Conservation (phyloP, 176 grass and related monocot genomes). For the Dactylis glomerata region DNA sequence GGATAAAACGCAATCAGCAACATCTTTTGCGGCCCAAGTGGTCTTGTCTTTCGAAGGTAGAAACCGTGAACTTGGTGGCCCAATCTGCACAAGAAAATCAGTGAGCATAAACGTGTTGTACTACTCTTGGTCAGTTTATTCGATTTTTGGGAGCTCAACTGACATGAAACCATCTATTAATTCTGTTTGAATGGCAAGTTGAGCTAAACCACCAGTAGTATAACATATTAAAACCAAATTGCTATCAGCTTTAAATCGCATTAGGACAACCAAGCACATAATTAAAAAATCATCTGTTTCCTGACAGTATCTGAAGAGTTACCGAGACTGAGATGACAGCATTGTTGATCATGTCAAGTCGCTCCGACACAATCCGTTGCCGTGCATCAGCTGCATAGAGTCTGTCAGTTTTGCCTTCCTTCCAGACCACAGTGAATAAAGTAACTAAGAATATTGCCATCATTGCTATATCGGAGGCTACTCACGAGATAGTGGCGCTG, state of each 20-base stretch:
- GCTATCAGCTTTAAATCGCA: neutral
- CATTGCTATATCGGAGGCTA: slow-evolving; percentile 27
- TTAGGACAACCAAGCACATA: neutral
- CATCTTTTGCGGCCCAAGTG: slow-evolving; percentile 81
- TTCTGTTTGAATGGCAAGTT: neutral
- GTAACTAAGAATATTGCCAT: neutral
- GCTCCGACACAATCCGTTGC: slow-evolving; percentile 92
- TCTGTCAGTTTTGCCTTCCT: slow-evolving; percentile 25
- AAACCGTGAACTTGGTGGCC: slow-evolving; percentile 72
- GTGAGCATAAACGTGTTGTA: neutral
- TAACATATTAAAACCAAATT: slow-evolving; percentile 4
- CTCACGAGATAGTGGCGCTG: slow-evolving; percentile 90
- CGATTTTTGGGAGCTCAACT: neutral
- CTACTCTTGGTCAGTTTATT: neutral
- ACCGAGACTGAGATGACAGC: slow-evolving; percentile 94
- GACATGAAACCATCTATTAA: neutral
- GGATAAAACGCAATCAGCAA: slow-evolving; percentile 91
- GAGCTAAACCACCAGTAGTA: neutral
- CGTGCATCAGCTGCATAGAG: slow-evolving; percentile 86
- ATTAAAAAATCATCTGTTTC: slow-evolving; percentile 1
- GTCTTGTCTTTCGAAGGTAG: slow-evolving; percentile 75
- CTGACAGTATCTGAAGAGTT: slow-evolving; percentile 39
- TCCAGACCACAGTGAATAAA: neutral
- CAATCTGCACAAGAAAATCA: slow-evolving; percentile 55
- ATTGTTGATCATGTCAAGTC: slow-evolving; percentile 90